These are phyloP conservation scores for Furcasterigmium furcatum DNA, from an alignment of 2,329 filamentous ascomycete species.

Conservation along the genomic window DNA sequence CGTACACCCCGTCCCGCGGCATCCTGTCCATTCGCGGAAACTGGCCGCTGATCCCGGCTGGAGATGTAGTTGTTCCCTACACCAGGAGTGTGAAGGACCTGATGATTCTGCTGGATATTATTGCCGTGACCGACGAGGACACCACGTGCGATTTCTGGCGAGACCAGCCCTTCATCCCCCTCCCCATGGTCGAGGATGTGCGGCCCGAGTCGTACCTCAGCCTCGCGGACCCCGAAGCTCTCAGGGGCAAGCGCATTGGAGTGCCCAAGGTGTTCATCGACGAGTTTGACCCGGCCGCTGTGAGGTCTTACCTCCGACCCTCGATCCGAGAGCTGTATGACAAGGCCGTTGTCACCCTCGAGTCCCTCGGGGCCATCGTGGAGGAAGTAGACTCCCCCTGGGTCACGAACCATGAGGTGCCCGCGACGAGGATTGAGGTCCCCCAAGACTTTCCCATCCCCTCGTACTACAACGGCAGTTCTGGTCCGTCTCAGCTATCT, in stretches of 20 bases:
- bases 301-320: constrained; percentile 1
- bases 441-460: neutral
- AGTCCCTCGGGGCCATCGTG: constrained; percentile 36
- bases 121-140: constrained; percentile 40
- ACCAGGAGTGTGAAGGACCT: constrained; percentile 44
- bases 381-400: constrained; percentile 19
- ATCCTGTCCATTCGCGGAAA: constrained; percentile 43
- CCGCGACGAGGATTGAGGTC: too few species aligned
- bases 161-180: constrained; percentile 39
- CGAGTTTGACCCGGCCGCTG: constrained; percentile 13
- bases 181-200: constrained; percentile 28
- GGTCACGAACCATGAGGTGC: constrained; percentile 8
- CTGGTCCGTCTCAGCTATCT: too few species aligned
- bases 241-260: constrained; percentile 43
- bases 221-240: constrained; percentile 23
- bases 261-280: constrained; percentile 50
- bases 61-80: constrained; percentile 48
- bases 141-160: constrained; percentile 50
- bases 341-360: constrained; percentile 27
- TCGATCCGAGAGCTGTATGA: constrained; percentile 21
- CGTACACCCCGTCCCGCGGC: constrained; percentile 48
- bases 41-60: constrained; percentile 50
- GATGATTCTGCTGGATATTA: constrained; percentile 40
- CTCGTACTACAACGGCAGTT: neutral
- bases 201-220: constrained; percentile 27